phyloP scores from a whole-genome alignment of 1,284 basidiomycete genomes.

The Athelia sp. region DNA sequence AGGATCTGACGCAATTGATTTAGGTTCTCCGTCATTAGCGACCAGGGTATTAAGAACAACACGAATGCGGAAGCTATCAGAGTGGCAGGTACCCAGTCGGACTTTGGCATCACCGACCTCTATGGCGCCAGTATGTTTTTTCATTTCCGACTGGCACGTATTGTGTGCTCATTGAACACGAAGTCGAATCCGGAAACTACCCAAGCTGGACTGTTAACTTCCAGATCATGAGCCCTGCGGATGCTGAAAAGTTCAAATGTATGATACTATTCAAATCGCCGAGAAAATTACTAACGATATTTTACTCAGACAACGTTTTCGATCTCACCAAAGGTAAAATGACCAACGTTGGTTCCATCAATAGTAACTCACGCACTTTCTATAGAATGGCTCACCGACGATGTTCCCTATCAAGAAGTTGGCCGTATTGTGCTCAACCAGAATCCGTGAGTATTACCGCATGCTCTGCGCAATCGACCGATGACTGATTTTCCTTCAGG shows the following conservation, averaged over 20 bases:
- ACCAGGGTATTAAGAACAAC: constrained; percentile 17
- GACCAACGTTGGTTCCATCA: background rate
- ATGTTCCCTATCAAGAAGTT: constrained; percentile 31
- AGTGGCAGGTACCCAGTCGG: constrained; percentile 29
- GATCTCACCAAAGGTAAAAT: constrained; percentile 30
- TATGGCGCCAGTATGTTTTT: constrained; percentile 22
- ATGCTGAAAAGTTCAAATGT: constrained; percentile 24
- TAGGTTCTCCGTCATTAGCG: constrained; percentile 12
- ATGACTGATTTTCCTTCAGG: constrained; percentile 6
- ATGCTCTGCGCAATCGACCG: background rate
- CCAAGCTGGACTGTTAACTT: constrained; percentile 29
- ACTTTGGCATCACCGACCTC: constrained; percentile 30
- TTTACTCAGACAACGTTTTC: constrained; percentile 26
- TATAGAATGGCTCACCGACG: constrained; percentile 22
- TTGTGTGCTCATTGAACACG: no score
- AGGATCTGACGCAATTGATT: background rate
- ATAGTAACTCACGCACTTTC: background rate
- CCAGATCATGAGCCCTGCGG: constrained; percentile 29
- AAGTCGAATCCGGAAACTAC: constrained; percentile 26
- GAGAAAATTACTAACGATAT: background rate
- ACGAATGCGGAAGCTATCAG: constrained; percentile 29
- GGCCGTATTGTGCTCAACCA: constrained; percentile 29
- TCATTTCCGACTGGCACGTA: no score
- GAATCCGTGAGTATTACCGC: constrained; percentile 24
- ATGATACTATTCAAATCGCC: constrained; percentile 1